Percentiles rank a stretch among this genome's conserved stretches.
Evolutionary conservation across 2,329 filamentous ascomycete species (phyloP).

Genomic region (Penicillium italicum): DNA sequence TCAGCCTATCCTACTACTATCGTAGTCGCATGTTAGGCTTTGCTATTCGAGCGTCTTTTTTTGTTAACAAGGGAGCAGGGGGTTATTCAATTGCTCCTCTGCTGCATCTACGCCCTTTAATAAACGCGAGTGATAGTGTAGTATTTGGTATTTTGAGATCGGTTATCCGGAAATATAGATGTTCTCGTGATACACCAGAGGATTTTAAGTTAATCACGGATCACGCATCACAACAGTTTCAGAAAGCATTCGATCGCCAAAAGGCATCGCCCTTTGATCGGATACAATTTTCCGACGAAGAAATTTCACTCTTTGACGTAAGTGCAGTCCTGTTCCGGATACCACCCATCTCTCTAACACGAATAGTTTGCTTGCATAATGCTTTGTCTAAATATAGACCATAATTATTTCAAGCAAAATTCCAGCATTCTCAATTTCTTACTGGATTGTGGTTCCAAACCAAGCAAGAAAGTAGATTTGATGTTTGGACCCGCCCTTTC

Average conservation of each 20-base stretch:
- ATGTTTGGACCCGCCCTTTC: too few relatives aligned
- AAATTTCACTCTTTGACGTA: neutral
- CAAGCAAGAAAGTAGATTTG: too few relatives aligned
- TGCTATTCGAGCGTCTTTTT: neutral
- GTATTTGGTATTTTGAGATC: too few relatives aligned
- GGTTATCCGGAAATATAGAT: too few relatives aligned
- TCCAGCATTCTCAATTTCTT: too few relatives aligned
- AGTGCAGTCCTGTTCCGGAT: neutral
- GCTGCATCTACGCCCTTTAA: neutral
- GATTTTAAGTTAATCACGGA: too few relatives aligned
- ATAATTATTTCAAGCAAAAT: too few relatives aligned
- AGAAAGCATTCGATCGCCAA: neutral
- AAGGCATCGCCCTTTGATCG: neutral
- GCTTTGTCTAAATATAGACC: too few relatives aligned
- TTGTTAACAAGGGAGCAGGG: neutral
- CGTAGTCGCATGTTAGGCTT: neutral
- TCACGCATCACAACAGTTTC: neutral
- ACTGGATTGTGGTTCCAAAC: too few relatives aligned
- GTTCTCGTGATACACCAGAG: too few relatives aligned
- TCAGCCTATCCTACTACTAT: neutral
- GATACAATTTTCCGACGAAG: too few relatives aligned
- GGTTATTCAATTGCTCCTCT: neutral
- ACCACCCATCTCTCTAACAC: neutral
- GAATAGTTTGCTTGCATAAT: too few relatives aligned
- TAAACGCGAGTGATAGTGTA: neutral